Base-by-base conservation (phyloP, 352 stramenopile genomes). In the Phytophthora kernoviae region DNA sequence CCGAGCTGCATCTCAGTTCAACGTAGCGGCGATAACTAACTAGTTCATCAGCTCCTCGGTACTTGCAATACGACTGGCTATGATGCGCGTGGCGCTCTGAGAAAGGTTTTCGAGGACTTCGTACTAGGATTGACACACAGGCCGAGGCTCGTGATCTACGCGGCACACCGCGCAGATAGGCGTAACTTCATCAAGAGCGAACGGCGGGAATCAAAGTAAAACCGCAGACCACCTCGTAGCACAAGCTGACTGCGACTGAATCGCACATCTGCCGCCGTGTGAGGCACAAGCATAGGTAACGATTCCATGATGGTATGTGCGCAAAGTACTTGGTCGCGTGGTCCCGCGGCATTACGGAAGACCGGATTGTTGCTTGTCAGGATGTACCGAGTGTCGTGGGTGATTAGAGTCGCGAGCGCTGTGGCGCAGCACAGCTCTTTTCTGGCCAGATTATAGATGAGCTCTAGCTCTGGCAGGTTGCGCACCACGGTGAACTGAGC, bases 151-250 rank as follows among this genome's bases (percentile, higher is more conserved):
- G 12, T 17, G 52, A 41, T 84, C 65, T 8, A 79, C 54, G 49
- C 73, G 84, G 58, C 77, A 87, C 33, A 87, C 59, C 4, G 77
- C 63, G 17, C 77, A 77, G 41, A 87, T 74, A 20, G 81, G 55
- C 10, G 64, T 69, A 17, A 65, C 49, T 40, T 63, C 63, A 40
- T 80, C 65, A 5, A 61, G 62, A 0, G 58, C 60, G 3, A 77
- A 39, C 27, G 87, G 34, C 7, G 79, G 75, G 52, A 87, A 7
- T 70, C 79, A 40, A 75, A 84, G 70, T 87, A 89, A 62, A 86
- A 89, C 15, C 68, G 70, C 40, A 72, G 53, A 15, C 63, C 65
- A 11, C 68, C 50, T 11, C 68, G 47, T 22, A 60, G 39, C 12
- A 85, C 65, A 9, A 70, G 54, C 18, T 69, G 60, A 10, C 68